These are phyloP conservation scores for Digitaria exilis DNA, from an alignment of 202 grass and related monocot species.

Conservation along the genomic window DNA sequence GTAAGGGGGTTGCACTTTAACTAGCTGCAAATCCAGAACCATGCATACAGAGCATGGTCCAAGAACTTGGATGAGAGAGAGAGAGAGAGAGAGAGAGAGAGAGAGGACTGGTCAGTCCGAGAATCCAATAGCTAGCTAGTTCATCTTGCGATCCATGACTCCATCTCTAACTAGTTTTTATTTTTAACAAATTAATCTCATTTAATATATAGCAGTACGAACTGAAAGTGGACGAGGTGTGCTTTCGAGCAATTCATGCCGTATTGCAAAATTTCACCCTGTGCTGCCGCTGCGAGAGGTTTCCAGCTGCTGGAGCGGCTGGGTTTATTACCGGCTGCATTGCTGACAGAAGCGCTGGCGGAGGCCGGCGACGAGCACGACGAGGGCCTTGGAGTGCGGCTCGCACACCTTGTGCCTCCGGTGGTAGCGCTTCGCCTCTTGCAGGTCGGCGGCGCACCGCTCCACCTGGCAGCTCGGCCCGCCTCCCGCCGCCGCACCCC, in stretches of 20 bases:
- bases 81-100: too few relatives aligned
- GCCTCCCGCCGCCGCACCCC: slow-evolving; percentile 35
- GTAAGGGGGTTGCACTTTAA: not conserved
- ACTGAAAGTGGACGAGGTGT: not conserved
- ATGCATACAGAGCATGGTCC: slow-evolving; percentile 3
- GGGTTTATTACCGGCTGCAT: slow-evolving; percentile 82
- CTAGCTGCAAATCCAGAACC: not conserved
- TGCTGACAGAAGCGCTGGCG: slow-evolving; percentile 98
- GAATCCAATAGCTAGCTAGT: not conserved
- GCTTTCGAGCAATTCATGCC: not conserved
- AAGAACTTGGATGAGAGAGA: not conserved
- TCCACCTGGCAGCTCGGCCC: slow-evolving; percentile 84
- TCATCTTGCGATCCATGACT: slow-evolving; percentile 9
- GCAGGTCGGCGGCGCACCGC: slow-evolving; percentile 74
- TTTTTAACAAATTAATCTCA: not conserved
- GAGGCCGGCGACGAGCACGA: slow-evolving; percentile 73
- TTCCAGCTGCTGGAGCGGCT: not conserved
- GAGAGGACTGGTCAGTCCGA: too few relatives aligned
- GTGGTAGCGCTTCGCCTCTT: slow-evolving; percentile 64
- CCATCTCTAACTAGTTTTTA: not conserved
- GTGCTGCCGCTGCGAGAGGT: not conserved
- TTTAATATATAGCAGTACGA: not conserved
- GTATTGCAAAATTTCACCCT: not conserved
- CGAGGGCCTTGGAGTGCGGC: slow-evolving; percentile 66
- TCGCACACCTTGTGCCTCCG: slow-evolving; percentile 94